These are phyloP conservation scores for Aspergillus affinis DNA, from an alignment of 495 filamentous ascomycete genomes.

Conservation along the genomic window DNA sequence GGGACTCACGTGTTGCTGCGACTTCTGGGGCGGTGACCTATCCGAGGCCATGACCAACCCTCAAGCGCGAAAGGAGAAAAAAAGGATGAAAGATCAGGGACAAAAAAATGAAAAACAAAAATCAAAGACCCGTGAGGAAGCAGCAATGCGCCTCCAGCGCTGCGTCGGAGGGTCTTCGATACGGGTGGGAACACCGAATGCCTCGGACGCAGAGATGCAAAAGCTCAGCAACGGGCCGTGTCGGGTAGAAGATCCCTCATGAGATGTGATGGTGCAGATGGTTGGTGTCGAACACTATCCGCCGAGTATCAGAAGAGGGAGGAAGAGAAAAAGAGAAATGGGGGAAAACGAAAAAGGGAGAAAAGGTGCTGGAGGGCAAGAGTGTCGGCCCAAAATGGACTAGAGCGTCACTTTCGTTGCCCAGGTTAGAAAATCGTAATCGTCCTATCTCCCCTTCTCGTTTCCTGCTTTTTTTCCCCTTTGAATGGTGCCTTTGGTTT, in stretches of 20 bases:
- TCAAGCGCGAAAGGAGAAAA: slow-evolving; percentile 17
- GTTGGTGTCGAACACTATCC: slow-evolving; percentile 17
- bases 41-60: slow-evolving; percentile 30
- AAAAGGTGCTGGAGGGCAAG: slow-evolving; percentile 7
- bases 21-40: slow-evolving; percentile 27
- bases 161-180: slow-evolving; percentile 14
- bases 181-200: slow-evolving; percentile 22
- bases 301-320: slow-evolving; percentile 21
- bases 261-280: slow-evolving; percentile 15
- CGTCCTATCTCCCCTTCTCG: background rate
- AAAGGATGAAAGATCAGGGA: slow-evolving; percentile 7
- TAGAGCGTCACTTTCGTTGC: background rate
- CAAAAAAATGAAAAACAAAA: slow-evolving; percentile 6
- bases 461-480: slow-evolving; percentile 11
- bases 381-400: slow-evolving; percentile 1
- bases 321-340: slow-evolving; percentile 8
- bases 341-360: slow-evolving; percentile 7
- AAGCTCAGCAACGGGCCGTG: slow-evolving; percentile 30
- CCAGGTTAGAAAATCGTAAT: background rate
- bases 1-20: slow-evolving; percentile 26
- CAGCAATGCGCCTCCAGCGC: slow-evolving; percentile 11
- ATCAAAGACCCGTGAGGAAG: background rate
- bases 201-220: slow-evolving; percentile 23
- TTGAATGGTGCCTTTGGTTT: slow-evolving; percentile 9
- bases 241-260: slow-evolving; percentile 26